Evolutionary conservation across 345 rosid genomes (phyloP).

Genomic region (Brassica nigra): DNA sequence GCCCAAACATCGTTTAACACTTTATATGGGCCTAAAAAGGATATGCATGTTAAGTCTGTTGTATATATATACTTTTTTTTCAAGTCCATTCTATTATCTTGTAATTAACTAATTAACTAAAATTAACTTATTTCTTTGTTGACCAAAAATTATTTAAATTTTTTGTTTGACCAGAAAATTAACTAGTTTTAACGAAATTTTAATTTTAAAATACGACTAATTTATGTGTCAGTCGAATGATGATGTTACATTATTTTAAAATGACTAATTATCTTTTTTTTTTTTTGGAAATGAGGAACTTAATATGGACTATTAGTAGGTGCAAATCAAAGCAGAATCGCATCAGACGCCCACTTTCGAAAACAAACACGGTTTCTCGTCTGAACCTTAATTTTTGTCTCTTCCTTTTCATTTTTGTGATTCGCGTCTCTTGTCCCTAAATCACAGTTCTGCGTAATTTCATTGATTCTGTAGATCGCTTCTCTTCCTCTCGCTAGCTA

Average conservation of each 20-base stretch:
- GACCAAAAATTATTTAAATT: not conserved
- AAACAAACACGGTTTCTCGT: not conserved
- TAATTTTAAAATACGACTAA: not conserved
- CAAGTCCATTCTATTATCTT: not conserved
- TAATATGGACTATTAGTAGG: not conserved
- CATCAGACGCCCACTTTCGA: not conserved
- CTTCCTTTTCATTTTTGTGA: not conserved
- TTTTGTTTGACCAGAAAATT: too few relatives aligned
- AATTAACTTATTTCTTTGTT: not conserved
- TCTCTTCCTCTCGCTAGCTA: not conserved
- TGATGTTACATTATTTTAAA: not conserved
- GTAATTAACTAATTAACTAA: not conserved
- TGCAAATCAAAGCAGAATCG: not conserved
- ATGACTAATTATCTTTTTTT: too few relatives aligned
- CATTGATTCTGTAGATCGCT: not conserved
- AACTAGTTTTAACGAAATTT: too few relatives aligned
- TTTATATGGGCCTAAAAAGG: conserved; percentile 4
- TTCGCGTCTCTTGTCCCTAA: not conserved
- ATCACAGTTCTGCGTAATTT: not conserved
- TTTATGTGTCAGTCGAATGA: not conserved
- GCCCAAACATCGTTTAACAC: conserved; percentile 2
- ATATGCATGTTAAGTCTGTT: not conserved
- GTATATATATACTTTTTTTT: too few relatives aligned
- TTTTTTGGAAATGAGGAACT: not conserved
- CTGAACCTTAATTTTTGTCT: not conserved